Evolutionary conservation across 2,329 filamentous ascomycete species (phyloP), one percentile per base, ranked within the genome.

Genomic region (Pyrenochaeta sp.): DNA sequence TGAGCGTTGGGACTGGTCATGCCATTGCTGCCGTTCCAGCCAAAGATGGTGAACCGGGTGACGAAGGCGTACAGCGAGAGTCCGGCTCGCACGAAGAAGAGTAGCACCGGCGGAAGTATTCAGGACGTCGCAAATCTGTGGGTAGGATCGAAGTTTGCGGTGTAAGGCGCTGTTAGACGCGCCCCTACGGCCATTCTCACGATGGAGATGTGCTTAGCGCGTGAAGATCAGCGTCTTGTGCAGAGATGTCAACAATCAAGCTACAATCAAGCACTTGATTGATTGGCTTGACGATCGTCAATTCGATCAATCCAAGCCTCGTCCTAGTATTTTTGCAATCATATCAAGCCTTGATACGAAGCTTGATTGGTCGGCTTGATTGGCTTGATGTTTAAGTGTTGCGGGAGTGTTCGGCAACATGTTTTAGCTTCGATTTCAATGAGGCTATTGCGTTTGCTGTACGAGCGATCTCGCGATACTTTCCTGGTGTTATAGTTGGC

Each of bases 121-220:
- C 91, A 96, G 12, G 91, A 96, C 14, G 91, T 95, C 73, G 87
- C 85, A 77, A 90, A 92, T 52, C 88, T 85, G 74, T 89, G 83
- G 35, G 83, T 75, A 21, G 73, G 68, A 64, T 83, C 81, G 54
- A 79, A 76, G n/a, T 45, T 51, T 17, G 54, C 62, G 58, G 79
- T 69, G 54, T 61, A 60, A 9, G 61, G 56, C 15, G 57, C 43
- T 18, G 60, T 54, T 39, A 68, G n/a, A n/a, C n/a, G n/a, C n/a
- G n/a, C n/a, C n/a, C n/a, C n/a, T n/a, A n/a, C n/a, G n/a, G n/a
- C n/a, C n/a, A n/a, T n/a, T n/a, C n/a, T n/a, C n/a, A n/a, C n/a
- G n/a, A n/a, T n/a, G n/a, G n/a, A n/a, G n/a, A n/a, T n/a, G n/a
- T n/a, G n/a, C n/a, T n/a, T n/a, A n/a, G n/a, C n/a, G n/a, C n/a